Percentiles rank a stretch among this genome's conserved stretches.
Conservation (phyloP, 2,329 filamentous ascomycete species). For the Ramichloridium luteum region DNA sequence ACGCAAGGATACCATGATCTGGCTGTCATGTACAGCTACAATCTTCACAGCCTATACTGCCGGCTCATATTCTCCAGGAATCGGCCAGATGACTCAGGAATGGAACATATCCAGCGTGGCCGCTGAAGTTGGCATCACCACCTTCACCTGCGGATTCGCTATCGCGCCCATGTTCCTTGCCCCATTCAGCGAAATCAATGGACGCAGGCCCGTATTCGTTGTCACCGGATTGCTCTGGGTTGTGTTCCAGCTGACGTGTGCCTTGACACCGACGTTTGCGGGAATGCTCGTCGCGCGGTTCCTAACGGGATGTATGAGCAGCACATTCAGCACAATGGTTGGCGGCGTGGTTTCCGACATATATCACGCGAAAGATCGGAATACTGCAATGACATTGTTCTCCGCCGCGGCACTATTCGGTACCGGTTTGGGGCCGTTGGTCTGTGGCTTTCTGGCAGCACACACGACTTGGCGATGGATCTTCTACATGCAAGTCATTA, state of each 20-base stretch:
- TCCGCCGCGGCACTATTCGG: constrained; percentile 67
- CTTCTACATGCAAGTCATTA: constrained; percentile 74
- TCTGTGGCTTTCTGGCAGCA: constrained; percentile 57
- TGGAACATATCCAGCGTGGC: constrained; percentile 55
- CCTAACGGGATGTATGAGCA: constrained; percentile 63
- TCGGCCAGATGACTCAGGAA: constrained; percentile 50
- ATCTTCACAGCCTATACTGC: constrained; percentile 68
- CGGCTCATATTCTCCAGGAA: constrained; percentile 64
- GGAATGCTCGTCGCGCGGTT: constrained; percentile 69
- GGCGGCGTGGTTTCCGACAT: constrained; percentile 86
- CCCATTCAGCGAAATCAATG: constrained; percentile 71
- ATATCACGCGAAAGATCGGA: constrained; percentile 65
- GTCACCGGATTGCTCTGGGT: constrained; percentile 61
- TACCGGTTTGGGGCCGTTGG: constrained; percentile 65
- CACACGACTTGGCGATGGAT: constrained; percentile 69
- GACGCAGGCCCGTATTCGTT: constrained; percentile 71
- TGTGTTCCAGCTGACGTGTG: constrained; percentile 59
- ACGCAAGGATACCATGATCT: constrained; percentile 59
- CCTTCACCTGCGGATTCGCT: constrained; percentile 70
- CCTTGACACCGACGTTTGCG: constrained; percentile 53
- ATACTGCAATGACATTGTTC: constrained; percentile 83
- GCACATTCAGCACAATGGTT: constrained; percentile 75
- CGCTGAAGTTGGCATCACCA: constrained; percentile 63
- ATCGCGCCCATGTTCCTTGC: constrained; percentile 79
- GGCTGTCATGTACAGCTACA: constrained; percentile 64